Conservation (phyloP, 345 rosid genomes). For the Atalantia buxifolia region DNA sequence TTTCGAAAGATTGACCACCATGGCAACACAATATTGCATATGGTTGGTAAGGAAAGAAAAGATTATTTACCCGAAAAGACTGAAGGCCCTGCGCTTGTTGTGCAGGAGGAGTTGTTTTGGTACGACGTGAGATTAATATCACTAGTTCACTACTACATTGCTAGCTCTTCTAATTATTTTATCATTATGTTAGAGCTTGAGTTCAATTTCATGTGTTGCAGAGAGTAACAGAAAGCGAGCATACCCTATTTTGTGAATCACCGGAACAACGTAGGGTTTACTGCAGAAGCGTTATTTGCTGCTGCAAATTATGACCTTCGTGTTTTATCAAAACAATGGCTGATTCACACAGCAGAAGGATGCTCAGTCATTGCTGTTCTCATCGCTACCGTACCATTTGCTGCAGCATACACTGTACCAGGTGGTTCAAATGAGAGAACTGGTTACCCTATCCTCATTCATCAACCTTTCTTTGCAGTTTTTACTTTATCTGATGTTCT, state of each 20-base stretch:
- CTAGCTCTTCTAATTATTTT: no score
- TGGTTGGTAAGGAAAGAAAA: not conserved
- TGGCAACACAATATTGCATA: slow-evolving; percentile 24
- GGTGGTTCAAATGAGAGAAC: slow-evolving; percentile 20
- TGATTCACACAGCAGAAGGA: slow-evolving; percentile 17
- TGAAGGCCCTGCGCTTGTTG: slow-evolving; percentile 21
- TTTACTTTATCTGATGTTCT: slow-evolving; percentile 14
- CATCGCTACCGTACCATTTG: slow-evolving; percentile 22
- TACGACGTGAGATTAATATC: slow-evolving; percentile 15
- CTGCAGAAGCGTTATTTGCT: not conserved
- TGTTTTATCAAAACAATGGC: slow-evolving; percentile 12
- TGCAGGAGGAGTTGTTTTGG: slow-evolving; percentile 26
- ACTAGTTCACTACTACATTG: no score
- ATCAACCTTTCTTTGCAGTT: slow-evolving; percentile 15
- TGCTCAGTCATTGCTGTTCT: slow-evolving; percentile 22
- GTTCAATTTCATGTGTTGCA: not conserved
- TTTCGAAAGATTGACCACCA: not conserved
- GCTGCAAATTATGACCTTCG: slow-evolving; percentile 8
- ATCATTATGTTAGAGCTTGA: no score
- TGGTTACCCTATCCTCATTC: slow-evolving; percentile 11
- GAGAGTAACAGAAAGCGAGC: not conserved
- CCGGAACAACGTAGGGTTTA: not conserved
- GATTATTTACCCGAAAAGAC: not conserved
- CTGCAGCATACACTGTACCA: slow-evolving; percentile 26
- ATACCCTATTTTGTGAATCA: slow-evolving; percentile 2